phyloP scores from a whole-genome alignment of 2,329 filamentous ascomycete genomes.

The Paecilomyces sp. region DNA sequence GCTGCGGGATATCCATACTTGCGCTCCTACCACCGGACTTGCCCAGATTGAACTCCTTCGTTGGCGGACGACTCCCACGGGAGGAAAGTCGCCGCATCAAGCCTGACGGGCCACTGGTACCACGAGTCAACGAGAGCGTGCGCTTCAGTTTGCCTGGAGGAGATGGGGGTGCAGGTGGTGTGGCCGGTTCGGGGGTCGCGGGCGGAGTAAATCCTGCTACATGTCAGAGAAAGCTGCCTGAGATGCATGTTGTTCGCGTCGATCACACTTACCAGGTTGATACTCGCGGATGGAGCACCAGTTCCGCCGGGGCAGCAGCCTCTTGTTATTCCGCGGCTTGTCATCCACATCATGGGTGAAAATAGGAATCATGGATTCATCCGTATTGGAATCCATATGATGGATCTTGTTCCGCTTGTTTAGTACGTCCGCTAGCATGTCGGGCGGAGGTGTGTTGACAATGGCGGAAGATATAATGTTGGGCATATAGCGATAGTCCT shows the following conservation, averaged over 20 bases:
- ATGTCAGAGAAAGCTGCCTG: background rate
- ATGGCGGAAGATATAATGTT: constrained; percentile 94
- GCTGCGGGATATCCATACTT: constrained; percentile 18
- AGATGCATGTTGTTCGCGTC: background rate
- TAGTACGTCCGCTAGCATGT: constrained; percentile 80
- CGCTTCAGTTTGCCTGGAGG: constrained; percentile 41
- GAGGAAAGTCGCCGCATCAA: background rate
- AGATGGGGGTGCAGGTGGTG: constrained; percentile 30
- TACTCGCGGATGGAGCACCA: constrained; percentile 93
- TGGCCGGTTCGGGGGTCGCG: constrained; percentile 47
- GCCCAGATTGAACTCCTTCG: background rate
- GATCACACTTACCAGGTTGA: constrained; percentile 55
- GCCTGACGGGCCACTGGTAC: background rate
- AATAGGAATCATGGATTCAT: constrained; percentile 93
- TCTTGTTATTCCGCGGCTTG: constrained; percentile 83
- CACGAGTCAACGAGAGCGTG: constrained; percentile 55
- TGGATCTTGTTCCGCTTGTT: constrained; percentile 83
- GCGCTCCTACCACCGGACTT: background rate
- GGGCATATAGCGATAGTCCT: constrained; percentile 92
- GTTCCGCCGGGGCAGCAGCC: constrained; percentile 80
- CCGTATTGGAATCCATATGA: constrained; percentile 62
- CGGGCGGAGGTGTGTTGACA: constrained; percentile 81
- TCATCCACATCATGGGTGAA: constrained; percentile 86
- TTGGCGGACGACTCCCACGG: background rate
- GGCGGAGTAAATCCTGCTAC: constrained; percentile 67